Base-by-base conservation (phyloP, 345 rosid species). In the Microthlaspi erraticum region DNA sequence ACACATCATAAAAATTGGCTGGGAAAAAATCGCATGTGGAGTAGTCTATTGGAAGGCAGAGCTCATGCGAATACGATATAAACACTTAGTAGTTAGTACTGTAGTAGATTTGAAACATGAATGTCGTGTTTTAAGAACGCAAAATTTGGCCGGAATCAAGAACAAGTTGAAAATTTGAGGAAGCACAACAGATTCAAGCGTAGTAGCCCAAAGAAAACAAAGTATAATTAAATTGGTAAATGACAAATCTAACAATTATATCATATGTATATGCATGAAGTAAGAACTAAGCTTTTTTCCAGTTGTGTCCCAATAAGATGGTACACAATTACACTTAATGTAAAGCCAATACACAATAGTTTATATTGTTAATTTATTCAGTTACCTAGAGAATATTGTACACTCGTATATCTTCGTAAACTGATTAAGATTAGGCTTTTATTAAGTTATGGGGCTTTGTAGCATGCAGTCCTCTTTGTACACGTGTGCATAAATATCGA, bases 401-500 rank as follows among this genome's bases (percentile, higher is more conserved):
- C 13, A 11, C 7, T 50, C 10, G 8, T 34, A 16, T 32, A 32
- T 51, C 17, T 62, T 42, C 41, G 50, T 49, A 50, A 59, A 39
- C 16, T 51, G n/a, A 51, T 41, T 26, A 48, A 50, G 34, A 61
- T 31, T 23, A 63, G 8, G 38, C 46, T 63, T 62, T 43, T 29
- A 49, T 41, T 34, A 36, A 36, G 42, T 26, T 44, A 38, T 18
- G 48, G 65, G 49, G 59, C 41, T 34, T 36, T 12, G 50, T 45
- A 56, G 60, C 41, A 56, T 19, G 42, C 64, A 58, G 10, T 17
- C 20, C 13, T 39, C 53, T 48, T 56, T 26, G 14, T 33, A 50
- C 55, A 74, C 61, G 73, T 59, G 61, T 50, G 19, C 54, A 58
- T 11, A 66, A 10, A 58, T 44, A 54, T 55, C 33, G 31, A 48